Evolutionary conservation across 331 rosid genomes (phyloP).

Genomic region (Arachis monticola): DNA sequence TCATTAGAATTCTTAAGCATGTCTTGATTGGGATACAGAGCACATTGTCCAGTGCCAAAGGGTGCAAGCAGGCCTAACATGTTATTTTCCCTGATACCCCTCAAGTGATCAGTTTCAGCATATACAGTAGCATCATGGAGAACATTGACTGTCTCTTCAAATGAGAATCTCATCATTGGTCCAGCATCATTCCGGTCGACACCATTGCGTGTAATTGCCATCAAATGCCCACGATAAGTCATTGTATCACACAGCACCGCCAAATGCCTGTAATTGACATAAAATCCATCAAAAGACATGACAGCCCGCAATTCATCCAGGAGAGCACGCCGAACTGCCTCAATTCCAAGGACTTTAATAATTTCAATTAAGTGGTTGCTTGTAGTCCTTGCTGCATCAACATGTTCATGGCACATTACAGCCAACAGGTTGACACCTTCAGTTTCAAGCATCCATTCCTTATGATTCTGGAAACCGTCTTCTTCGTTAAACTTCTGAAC

Average conservation of each 20-base stretch:
- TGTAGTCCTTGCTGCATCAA: constrained; percentile 87
- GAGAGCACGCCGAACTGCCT: constrained; percentile 92
- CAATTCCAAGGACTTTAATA: constrained; percentile 97
- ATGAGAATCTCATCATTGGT: constrained; percentile 99
- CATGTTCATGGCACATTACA: constrained; percentile 90
- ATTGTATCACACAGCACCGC: constrained; percentile 98
- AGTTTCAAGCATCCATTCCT: constrained; percentile 99
- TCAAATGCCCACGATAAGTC: constrained; percentile 98
- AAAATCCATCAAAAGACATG: constrained; percentile 95
- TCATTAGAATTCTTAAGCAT: constrained; percentile 98
- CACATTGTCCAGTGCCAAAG: constrained; percentile 92
- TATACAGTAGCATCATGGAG: constrained; percentile 93
- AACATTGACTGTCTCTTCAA: constrained; percentile 97
- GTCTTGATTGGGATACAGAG: constrained; percentile 84
- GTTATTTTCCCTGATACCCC: constrained; percentile 95
- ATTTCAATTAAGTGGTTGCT: constrained; percentile 98
- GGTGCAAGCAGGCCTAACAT: constrained; percentile 99
- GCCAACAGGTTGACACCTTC: constrained; percentile 98
- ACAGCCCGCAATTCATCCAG: constrained; percentile 94
- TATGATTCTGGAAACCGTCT: constrained; percentile 87
- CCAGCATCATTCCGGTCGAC: constrained; percentile 94
- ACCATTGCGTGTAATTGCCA: constrained; percentile 99
- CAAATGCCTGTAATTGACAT: constrained; percentile 90
- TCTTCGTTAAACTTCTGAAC: constrained; percentile 76
- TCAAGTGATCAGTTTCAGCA: constrained; percentile 83